phyloP scores from a whole-genome alignment of 1,139 yeast genomes.

The Hansenula lynferdii region DNA sequence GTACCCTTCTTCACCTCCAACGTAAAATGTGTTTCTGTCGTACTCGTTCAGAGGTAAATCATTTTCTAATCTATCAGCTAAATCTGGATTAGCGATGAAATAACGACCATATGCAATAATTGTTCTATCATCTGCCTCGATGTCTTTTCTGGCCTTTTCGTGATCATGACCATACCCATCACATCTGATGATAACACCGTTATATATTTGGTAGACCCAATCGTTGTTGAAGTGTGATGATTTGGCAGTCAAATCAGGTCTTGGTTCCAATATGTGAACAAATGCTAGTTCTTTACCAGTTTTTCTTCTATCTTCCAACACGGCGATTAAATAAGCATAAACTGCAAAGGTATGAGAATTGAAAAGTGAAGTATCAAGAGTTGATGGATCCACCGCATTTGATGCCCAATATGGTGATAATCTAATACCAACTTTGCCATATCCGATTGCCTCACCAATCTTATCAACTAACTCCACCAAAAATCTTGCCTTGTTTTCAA shows the following conservation, averaged over 20 bases:
- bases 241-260: constrained; percentile 8
- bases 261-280: constrained; percentile 44
- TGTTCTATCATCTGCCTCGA: constrained; percentile 25
- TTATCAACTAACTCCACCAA: constrained; percentile 29
- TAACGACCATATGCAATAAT: constrained; percentile 41
- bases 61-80: constrained; percentile 37
- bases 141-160: constrained; percentile 16
- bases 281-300: constrained; percentile 38
- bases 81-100: constrained; percentile 46
- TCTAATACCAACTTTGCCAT: constrained; percentile 26
- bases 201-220: constrained; percentile 29
- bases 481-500: constrained; percentile 31
- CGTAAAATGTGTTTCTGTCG: constrained; percentile 25
- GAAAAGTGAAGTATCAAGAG: constrained; percentile 23
- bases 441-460: constrained; percentile 23
- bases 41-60: constrained; percentile 37
- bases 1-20: background rate
- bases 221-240: constrained; percentile 18
- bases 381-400: no score
- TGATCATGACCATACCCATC: constrained; percentile 30
- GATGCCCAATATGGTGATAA: constrained; percentile 29
- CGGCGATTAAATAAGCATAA: constrained; percentile 26
- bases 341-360: constrained; percentile 24
- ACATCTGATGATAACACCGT: constrained; percentile 33
- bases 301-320: constrained; percentile 25